Conservation (phyloP, 257 asterid species). For the Solanum pimpinellifolium region DNA sequence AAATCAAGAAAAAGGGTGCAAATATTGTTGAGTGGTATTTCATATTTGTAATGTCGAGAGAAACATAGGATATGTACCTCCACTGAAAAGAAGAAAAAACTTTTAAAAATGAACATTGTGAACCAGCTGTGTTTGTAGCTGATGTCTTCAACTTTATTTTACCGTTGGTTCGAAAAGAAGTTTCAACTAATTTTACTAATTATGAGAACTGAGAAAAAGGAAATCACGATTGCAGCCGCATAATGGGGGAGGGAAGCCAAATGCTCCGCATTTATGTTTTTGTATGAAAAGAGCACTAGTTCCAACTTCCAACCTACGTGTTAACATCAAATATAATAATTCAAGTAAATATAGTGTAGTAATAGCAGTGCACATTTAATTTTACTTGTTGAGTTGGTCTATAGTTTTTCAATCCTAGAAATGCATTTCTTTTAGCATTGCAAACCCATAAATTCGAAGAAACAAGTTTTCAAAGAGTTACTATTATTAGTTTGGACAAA, state of each 20-base stretch:
- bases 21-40: not conserved
- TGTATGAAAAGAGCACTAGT: not conserved
- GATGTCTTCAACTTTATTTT: not conserved
- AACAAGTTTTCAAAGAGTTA: not conserved
- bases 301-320: not conserved
- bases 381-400: not conserved
- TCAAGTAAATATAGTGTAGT: not conserved
- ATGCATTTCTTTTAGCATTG: not conserved
- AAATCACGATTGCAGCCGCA: not conserved
- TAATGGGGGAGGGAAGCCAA: not conserved
- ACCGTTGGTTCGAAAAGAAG: not conserved
- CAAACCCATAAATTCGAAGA: not conserved
- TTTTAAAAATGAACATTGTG: not conserved
- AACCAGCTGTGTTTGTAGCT: not conserved
- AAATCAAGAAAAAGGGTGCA: not conserved
- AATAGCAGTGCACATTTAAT: not conserved
- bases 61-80: not conserved
- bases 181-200: not conserved
- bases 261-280: not conserved
- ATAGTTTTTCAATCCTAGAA: not conserved
- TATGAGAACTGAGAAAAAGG: not conserved
- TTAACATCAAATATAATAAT: not conserved
- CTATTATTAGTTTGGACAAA: not conserved
- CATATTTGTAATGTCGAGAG: not conserved
- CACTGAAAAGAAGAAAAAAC: not conserved